Conservation (phyloP, 768 basidiomycete genomes). For the Floccularia luteovirens region DNA sequence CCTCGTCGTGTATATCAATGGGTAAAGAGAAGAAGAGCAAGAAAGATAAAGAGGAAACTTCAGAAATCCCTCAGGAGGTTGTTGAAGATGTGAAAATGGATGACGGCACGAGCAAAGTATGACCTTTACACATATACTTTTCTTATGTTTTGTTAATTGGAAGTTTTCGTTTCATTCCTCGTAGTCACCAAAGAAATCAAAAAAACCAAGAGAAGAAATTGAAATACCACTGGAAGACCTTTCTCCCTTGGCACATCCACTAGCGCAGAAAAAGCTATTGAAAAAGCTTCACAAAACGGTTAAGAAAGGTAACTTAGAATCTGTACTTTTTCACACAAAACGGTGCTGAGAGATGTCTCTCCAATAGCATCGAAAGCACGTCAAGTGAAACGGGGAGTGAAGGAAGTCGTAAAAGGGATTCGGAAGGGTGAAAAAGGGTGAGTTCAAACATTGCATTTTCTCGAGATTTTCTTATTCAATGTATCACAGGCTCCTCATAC, state of each 20-base stretch:
- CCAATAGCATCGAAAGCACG: constrained; percentile 81
- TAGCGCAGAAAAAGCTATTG: constrained; percentile 87
- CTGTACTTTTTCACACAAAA: background rate
- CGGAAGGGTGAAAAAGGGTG: constrained; percentile 97
- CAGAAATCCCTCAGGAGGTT: constrained; percentile 24
- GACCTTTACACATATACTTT: constrained; percentile 10
- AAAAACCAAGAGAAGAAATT: constrained; percentile 58
- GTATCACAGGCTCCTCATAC: constrained; percentile 63
- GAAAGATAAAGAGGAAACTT: constrained; percentile 26
- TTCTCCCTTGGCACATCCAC: constrained; percentile 89
- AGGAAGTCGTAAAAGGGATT: constrained; percentile 97
- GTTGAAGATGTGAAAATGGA: constrained; percentile 47
- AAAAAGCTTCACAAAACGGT: constrained; percentile 95
- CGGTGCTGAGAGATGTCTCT: constrained; percentile 1
- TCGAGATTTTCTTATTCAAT: constrained; percentile 1
- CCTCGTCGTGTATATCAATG: constrained; percentile 73
- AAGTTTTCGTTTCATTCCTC: too few relatives aligned
- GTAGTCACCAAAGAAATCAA: constrained; percentile 50
- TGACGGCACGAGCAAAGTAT: constrained; percentile 18
- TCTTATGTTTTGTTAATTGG: too few relatives aligned
- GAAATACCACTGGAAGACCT: constrained; percentile 72
- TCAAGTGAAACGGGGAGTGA: constrained; percentile 95
- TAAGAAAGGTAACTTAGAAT: constrained; percentile 72
- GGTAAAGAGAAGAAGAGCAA: constrained; percentile 72
- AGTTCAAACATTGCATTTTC: constrained; percentile 16